These are phyloP conservation scores for Oryza brachyantha DNA, from an alignment of 176 grass and related monocot genomes.

Conservation along the genomic window DNA sequence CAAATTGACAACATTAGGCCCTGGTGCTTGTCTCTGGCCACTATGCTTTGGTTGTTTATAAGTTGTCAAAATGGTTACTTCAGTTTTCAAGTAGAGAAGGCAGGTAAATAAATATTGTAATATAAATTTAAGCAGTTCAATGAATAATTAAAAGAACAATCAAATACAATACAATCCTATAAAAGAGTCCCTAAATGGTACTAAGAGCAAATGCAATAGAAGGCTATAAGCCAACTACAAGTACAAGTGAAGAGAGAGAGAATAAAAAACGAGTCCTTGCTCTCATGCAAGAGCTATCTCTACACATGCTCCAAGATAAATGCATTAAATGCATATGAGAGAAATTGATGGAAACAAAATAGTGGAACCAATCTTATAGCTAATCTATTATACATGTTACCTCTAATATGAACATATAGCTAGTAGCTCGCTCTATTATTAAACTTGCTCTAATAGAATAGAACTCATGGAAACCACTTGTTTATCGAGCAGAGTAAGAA, in stretches of 20 bases:
- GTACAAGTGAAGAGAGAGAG: no score
- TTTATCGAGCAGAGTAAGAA: background rate
- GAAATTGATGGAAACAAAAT: no score
- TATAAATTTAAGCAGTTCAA: background rate
- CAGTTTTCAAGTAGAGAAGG: conserved; percentile 7
- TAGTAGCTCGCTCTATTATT: no score
- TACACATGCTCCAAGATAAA: no score
- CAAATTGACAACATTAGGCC: conserved; percentile 1
- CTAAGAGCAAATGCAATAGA: no score
- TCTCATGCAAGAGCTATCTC: no score
- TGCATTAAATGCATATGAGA: no score
- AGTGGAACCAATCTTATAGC: no score
- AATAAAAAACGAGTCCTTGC: no score
- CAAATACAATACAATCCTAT: background rate
- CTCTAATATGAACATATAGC: no score
- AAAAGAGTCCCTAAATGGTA: background rate
- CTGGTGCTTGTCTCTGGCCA: background rate
- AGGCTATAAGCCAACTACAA: no score
- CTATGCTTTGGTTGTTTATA: background rate
- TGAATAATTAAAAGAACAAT: background rate
- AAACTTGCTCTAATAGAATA: background rate
- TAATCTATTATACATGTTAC: no score
- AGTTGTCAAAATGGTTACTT: background rate
- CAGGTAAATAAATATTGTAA: background rate
- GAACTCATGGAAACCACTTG: background rate